Base-by-base conservation (phyloP, 139 green algal species). In the Tetratostichococcus sp. region DNA sequence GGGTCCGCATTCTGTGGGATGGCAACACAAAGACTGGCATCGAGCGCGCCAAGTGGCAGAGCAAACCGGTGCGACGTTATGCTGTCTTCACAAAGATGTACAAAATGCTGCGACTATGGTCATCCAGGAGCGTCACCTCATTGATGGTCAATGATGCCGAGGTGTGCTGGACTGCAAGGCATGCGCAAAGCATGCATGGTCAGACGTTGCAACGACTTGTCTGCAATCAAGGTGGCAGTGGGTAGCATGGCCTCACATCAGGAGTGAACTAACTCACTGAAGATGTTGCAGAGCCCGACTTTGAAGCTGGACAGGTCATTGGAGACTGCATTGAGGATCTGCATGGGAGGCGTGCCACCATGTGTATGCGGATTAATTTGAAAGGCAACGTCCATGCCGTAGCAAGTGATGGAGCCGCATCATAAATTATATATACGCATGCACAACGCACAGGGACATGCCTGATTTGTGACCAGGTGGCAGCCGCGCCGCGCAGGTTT, bases 81-180 rank as follows among this genome's bases (percentile, higher is more conserved):
- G n/a, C n/a, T n/a, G n/a, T n/a, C n/a, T n/a, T n/a, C n/a, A n/a
- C n/a, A n/a, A n/a, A n/a, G n/a, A n/a, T n/a, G n/a, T n/a, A n/a
- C n/a, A n/a, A n/a, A n/a, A n/a, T n/a, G n/a, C 19, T 34, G 39
- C 34, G n/a, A n/a, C 0, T 43, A 25, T 71, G 65, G 17, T 34
- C 8, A 23, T 57, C 57, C 35, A 30, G 39, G 70, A 35, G 28
- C 0, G 66, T 17, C 39, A 88, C 85, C 83, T 92, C 87, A 73
- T 92, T 92, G 70, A 92, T 89, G 31, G 87, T 92, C 1, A 92
- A 77, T 1, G 75, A 85, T 25, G 88, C 88, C 32, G 76, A 86
- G 0, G 88, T 92, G 79, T 92, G 88, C 69, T 88, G 82, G 23
- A 92, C 78, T 88, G 77, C 72, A 73, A 17, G 72, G 26, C 4